Percentiles rank a stretch among this genome's conserved stretches.
These are phyloP conservation scores for Colletotrichum coccodes DNA, from an alignment of 2,329 filamentous ascomycete species.

Conservation along the genomic window DNA sequence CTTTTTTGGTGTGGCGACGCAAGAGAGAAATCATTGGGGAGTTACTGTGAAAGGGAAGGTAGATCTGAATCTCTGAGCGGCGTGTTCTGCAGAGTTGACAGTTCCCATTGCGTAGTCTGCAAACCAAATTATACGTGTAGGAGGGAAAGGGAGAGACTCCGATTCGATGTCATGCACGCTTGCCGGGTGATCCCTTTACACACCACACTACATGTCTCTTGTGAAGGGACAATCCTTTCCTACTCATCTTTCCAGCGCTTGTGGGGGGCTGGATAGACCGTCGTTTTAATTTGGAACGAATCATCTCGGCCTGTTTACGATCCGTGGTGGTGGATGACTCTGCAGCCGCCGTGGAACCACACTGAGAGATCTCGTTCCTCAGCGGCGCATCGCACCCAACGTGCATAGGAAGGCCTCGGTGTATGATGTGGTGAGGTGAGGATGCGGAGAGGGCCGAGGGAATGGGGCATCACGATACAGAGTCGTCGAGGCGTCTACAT, in stretches of 20 bases:
- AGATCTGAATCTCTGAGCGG: background rate
- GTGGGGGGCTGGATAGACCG: background rate
- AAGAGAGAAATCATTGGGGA: background rate
- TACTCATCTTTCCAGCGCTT: background rate
- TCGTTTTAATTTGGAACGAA: background rate
- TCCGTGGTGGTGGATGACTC: background rate
- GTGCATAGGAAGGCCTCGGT: background rate
- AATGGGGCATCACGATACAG: background rate
- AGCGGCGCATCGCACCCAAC: background rate
- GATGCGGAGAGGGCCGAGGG: background rate
- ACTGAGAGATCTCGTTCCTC: background rate
- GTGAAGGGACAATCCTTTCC: background rate
- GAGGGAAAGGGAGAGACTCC: background rate
- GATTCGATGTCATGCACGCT: background rate
- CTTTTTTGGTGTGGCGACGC: background rate
- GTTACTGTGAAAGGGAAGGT: background rate
- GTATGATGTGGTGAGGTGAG: background rate
- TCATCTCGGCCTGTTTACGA: background rate
- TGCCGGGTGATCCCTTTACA: slow-evolving; percentile 11
- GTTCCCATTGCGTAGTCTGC: no score
- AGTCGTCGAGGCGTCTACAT: background rate
- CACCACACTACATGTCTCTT: background rate
- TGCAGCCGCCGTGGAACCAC: background rate
- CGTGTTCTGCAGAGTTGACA: background rate
- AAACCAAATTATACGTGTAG: background rate